A percentile compares a stretch with the other conserved stretches of the same genome.
Evolutionary conservation across 257 asterid species (phyloP).

Genomic region (Solanum paucissectum): DNA sequence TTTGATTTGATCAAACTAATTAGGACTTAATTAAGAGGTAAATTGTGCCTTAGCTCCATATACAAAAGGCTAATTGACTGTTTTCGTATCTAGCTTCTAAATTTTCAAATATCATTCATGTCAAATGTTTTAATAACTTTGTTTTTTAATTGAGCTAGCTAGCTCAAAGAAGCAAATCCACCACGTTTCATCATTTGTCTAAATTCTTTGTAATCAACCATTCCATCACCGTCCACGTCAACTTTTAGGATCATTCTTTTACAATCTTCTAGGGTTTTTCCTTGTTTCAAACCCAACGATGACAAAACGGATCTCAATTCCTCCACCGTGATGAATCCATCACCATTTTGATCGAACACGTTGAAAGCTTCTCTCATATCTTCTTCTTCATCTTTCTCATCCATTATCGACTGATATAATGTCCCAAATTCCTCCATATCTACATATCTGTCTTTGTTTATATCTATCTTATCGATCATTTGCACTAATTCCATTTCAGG

Average conservation of each 20-base stretch:
- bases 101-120: neutral
- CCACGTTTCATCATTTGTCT: conserved; percentile 41
- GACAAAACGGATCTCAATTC: conserved; percentile 28
- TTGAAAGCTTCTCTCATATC: conserved; percentile 29
- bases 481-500: conserved; percentile 28
- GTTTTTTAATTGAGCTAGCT: neutral
- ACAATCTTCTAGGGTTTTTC: conserved; percentile 27
- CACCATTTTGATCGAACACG: conserved; percentile 34
- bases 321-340: conserved; percentile 30
- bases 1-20: neutral
- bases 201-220: conserved; percentile 26
- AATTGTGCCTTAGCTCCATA: neutral
- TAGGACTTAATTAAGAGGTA: neutral
- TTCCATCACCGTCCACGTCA: conserved; percentile 35
- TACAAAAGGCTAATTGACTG: neutral
- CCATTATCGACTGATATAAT: conserved; percentile 22
- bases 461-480: conserved; percentile 29
- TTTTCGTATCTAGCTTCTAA: neutral
- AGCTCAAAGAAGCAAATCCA: conserved; percentile 26
- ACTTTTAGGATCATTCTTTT: conserved; percentile 27
- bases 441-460: conserved; percentile 24
- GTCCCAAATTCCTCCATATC: conserved; percentile 32
- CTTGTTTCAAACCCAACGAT: conserved; percentile 26
- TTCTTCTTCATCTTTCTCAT: conserved; percentile 27
- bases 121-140: too few relatives aligned